Evolutionary conservation across 306 rosid species (phyloP), one percentile per base, ranked within the genome.

Genomic region (Crataegus laevigata): DNA sequence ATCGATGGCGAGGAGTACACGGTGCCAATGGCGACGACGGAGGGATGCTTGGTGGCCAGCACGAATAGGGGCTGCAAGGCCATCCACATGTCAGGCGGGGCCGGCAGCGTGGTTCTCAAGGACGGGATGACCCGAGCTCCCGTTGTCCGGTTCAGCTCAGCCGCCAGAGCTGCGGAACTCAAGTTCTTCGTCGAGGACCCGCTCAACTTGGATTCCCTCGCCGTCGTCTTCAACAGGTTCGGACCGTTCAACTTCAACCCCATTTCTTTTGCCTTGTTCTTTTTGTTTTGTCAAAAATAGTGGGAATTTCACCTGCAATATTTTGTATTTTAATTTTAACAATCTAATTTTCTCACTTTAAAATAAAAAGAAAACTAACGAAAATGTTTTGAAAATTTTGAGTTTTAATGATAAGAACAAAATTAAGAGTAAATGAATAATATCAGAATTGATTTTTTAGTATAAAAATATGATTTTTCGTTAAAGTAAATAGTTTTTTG

Each of bases 71-170:
- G 83, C 5, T 80, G 79, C 57, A 80, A 80, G 66, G 83, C 79
- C 13, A 74, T 80, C 55, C 51, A 61, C 47, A 34, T 52, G 30
- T 80, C 79, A 12, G 79, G 72, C 21, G 83, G 79, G 17, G 80
- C 83, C 34, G 5, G 42, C 42, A 62, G 79, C 40, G 66, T 75
- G 18, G 25, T 80, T 26, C 72, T 80, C 10, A 74, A 52, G 21
- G 83, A 80, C 67, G 79, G 71, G 36, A 80, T 80, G 79, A 75
- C 76, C 12, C 76, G 76, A 52, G 83, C 83, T 24, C 83, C 83
- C 4, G 72, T 80, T 1, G 83, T 80, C 4, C 24, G 83, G 60
- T 75, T 80, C 69, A 47, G 9, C 21, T 68, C 79, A 17, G 76
- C 75, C 26, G 28, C 38, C 58, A 68, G 71, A 52, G 83, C 79